Percentiles rank a stretch among this genome's conserved stretches.
Evolutionary conservation across 306 rosid species (phyloP).

Genomic region (Cajanus cajan): DNA sequence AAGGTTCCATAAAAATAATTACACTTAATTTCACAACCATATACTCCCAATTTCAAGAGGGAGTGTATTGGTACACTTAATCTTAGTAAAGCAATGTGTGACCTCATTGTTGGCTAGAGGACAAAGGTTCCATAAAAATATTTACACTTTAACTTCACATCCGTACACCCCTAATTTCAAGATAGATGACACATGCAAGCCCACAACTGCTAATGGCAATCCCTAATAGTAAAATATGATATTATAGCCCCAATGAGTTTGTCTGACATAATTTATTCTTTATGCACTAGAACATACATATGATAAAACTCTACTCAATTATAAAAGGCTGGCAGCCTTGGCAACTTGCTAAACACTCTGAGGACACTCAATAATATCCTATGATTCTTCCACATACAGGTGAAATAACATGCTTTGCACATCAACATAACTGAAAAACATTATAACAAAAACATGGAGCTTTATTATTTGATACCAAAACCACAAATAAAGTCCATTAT

Average conservation of each 20-base stretch:
- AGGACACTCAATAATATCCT: not conserved
- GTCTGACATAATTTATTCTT: not conserved
- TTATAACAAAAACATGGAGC: not conserved
- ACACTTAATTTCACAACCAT: not conserved
- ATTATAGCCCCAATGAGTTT: not conserved
- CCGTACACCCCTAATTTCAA: not conserved
- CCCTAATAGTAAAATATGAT: not conserved
- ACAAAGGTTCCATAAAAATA: not conserved
- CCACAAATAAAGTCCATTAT: not conserved
- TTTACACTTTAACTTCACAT: not conserved
- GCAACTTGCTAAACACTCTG: conserved; percentile 1
- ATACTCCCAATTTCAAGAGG: not conserved
- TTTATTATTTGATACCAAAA: conserved; percentile 11
- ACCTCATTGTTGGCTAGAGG: not conserved
- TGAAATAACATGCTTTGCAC: conserved; percentile 18
- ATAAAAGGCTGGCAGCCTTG: not conserved
- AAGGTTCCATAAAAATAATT: not conserved
- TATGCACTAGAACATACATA: not conserved
- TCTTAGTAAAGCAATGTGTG: not conserved
- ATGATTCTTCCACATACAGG: not conserved
- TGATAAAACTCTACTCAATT: not conserved
- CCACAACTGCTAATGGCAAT: conserved; percentile 1
- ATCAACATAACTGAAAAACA: not conserved
- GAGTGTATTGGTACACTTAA: no score
- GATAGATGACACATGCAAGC: not conserved